Base-by-base conservation (phyloP, 768 basidiomycete species). In the Boletus pseudopeckii region DNA sequence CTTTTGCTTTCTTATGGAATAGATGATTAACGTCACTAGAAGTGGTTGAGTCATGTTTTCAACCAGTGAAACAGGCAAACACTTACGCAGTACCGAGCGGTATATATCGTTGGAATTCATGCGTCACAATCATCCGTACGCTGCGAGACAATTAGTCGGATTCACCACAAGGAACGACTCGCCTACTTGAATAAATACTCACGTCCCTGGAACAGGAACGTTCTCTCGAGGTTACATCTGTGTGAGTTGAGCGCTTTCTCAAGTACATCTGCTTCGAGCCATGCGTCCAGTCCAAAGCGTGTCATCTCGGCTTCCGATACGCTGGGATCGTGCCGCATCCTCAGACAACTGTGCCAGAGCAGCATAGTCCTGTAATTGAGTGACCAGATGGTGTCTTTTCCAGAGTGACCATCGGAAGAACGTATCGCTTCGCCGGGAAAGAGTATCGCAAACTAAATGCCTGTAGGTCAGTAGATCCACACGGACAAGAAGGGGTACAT, bases 161-260 rank as follows among this genome's bases (percentile, higher is more conserved):
- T 45, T 41, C 43, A n/a, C 45, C 40, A 39, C 32, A 48, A 48
- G 37, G 28, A 36, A 41, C 22, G 26, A 22, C 14, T 13, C 24
- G 71, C 86, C 68, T 65, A 88, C 88, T 88, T 88, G 75, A 88
- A 90, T 26, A 90, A 73, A 60, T 81, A 86, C 59, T 90, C 89
- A 43, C 86, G 75, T 38, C 84, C 87, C 47, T 83, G 80, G 62
- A 80, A 90, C 24, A 90, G 72, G 60, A 80, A 88, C 9, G 85
- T 76, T 56, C 81, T 74, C 68, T 90, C 88, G 40, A 88, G 74
- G 14, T 72, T 73, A 64, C 89, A 91, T 0, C 79, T 82, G 62
- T 90, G 88, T 20, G 68, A 69, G 60, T 85, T 76, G 52, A 90
- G 67, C 26, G 82, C 80, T 32, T 73, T 69, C 64, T 90, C 88